Conservation (phyloP, 2,329 filamentous ascomycete species). For the Curvularia sp. region DNA sequence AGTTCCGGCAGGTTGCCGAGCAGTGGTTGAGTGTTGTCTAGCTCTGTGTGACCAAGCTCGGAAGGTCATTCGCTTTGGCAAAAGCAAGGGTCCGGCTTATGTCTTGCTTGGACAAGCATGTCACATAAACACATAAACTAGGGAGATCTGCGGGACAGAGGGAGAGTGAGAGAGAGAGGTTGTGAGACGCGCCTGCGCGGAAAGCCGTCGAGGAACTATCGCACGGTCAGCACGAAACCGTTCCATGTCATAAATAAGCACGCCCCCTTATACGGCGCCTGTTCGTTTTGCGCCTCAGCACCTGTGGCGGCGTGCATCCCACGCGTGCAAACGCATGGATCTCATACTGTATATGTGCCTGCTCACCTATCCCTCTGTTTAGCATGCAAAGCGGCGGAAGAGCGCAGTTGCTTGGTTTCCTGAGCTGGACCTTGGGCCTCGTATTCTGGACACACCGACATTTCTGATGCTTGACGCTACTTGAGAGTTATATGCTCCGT, state of each 20-base stretch:
- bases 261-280: slow-evolving; percentile 22
- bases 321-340: slow-evolving; percentile 12
- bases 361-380: slow-evolving; percentile 25
- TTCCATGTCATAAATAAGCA: slow-evolving; percentile 24
- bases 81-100: slow-evolving; percentile 49
- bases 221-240: slow-evolving; percentile 33
- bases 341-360: slow-evolving; percentile 22
- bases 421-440: not conserved
- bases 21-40: slow-evolving; percentile 41
- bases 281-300: slow-evolving; percentile 14
- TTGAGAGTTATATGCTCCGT: slow-evolving; percentile 2
- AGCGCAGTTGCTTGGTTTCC: not conserved
- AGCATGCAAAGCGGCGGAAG: not conserved
- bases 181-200: slow-evolving; percentile 35
- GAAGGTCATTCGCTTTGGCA: slow-evolving; percentile 50
- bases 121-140: slow-evolving; percentile 31
- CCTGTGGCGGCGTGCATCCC: slow-evolving; percentile 11
- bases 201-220: slow-evolving; percentile 38
- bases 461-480: not conserved
- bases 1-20: slow-evolving; percentile 36
- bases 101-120: slow-evolving; percentile 35
- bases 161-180: slow-evolving; percentile 28
- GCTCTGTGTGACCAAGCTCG: slow-evolving; percentile 44
- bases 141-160: slow-evolving; percentile 42
- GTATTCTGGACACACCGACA: not conserved